Evolutionary conservation across 2,329 filamentous ascomycete species (phyloP).

Genomic region (Fusarium tuaranense): DNA sequence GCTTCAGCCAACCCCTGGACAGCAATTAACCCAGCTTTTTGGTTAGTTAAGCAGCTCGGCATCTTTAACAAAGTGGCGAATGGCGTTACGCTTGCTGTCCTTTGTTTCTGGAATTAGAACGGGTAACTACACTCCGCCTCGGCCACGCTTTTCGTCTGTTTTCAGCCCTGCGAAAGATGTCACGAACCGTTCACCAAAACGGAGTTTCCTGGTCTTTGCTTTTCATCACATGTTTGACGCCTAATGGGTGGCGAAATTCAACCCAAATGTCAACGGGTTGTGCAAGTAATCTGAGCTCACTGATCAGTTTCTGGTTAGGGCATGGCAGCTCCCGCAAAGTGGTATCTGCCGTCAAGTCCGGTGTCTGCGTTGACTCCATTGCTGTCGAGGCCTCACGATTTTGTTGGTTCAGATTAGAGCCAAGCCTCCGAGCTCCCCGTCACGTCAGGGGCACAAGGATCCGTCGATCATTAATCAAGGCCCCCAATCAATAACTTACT

Average conservation of each 20-base stretch:
- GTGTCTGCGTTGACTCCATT: constrained; percentile 12
- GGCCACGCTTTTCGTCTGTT: constrained; percentile 4
- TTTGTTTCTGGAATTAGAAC: constrained; percentile 17
- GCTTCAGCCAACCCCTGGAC: constrained; percentile 6
- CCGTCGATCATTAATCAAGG: not conserved
- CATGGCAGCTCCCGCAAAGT: not conserved
- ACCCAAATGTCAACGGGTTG: not conserved
- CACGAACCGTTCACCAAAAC: constrained; percentile 12
- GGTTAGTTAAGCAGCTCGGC: not conserved
- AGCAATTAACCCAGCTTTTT: not conserved
- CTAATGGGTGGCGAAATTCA: constrained; percentile 27
- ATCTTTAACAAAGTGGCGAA: constrained; percentile 18
- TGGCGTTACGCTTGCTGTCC: not conserved
- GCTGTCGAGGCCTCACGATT: not conserved
- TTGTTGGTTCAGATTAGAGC: constrained; percentile 1
- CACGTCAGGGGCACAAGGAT: not conserved
- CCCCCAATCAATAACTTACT: not conserved
- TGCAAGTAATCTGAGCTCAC: constrained; percentile 5
- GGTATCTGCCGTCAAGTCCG: constrained; percentile 19
- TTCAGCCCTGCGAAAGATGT: constrained; percentile 24
- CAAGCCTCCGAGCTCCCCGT: not conserved
- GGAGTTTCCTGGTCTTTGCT: constrained; percentile 1
- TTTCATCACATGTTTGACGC: constrained; percentile 28
- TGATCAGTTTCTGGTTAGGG: constrained; percentile 14
- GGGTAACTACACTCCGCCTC: not conserved